These are phyloP conservation scores for Patellaria atrata DNA, from an alignment of 495 filamentous ascomycete species.

Conservation along the genomic window DNA sequence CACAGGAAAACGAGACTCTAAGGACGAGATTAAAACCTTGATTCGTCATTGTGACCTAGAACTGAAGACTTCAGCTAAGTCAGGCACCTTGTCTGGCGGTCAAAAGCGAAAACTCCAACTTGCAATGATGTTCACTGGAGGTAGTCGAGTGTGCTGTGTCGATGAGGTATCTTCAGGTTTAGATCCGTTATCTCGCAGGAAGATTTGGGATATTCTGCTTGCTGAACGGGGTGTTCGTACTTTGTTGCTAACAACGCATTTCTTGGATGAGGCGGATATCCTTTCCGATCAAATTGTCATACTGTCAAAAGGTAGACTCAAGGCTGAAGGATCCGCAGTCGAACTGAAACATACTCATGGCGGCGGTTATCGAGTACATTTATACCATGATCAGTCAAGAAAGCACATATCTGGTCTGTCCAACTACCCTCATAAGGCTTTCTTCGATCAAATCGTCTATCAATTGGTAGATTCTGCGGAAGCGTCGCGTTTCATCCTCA, in stretches of 20 bases:
- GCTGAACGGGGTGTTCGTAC: slow-evolving; percentile 65
- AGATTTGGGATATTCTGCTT: slow-evolving; percentile 83
- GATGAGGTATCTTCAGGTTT: slow-evolving; percentile 78
- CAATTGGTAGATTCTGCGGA: slow-evolving; percentile 46
- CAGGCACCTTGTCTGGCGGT: slow-evolving; percentile 65
- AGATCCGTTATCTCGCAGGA: slow-evolving; percentile 66
- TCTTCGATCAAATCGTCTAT: slow-evolving; percentile 51
- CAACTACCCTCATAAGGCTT: too few relatives aligned
- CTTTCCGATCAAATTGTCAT: slow-evolving; percentile 30
- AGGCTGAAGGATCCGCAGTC: slow-evolving; percentile 27
- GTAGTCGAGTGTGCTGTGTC: slow-evolving; percentile 74
- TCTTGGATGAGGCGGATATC: slow-evolving; percentile 31
- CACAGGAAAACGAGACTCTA: slow-evolving; percentile 26
- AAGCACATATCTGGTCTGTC: too few relatives aligned
- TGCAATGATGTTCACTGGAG: slow-evolving; percentile 85
- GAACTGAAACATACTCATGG: slow-evolving; percentile 27
- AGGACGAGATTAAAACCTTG: slow-evolving; percentile 43
- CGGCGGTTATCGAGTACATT: slow-evolving; percentile 53
- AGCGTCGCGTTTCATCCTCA: slow-evolving; percentile 50
- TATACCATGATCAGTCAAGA: neutral
- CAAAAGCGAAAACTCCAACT: slow-evolving; percentile 85
- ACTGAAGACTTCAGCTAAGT: slow-evolving; percentile 54
- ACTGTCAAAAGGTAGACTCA: slow-evolving; percentile 27
- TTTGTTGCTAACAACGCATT: slow-evolving; percentile 68
- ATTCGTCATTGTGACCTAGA: slow-evolving; percentile 55